Evolutionary conservation across 2,329 filamentous ascomycete species (phyloP).

Genomic region (Phialophora verrucosa): DNA sequence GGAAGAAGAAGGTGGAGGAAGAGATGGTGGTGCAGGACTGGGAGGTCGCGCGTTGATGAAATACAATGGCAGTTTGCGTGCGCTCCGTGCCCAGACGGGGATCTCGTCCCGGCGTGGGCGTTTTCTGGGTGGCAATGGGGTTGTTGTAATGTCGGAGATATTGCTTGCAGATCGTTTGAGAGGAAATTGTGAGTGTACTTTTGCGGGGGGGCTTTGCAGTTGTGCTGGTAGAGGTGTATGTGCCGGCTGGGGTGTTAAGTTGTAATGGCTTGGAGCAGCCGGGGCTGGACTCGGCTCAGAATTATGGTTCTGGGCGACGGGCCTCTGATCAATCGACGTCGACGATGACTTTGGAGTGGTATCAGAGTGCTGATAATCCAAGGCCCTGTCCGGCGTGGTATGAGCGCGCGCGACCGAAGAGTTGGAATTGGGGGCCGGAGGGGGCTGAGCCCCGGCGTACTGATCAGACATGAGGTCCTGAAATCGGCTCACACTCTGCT

Average conservation of each 20-base stretch:
- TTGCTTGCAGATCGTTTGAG: conserved; percentile 39
- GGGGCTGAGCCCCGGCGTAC: conserved; percentile 17
- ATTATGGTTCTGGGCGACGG: conserved; percentile 24
- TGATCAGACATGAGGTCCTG: conserved; percentile 25
- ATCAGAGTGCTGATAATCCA: conserved; percentile 26
- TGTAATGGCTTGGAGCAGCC: conserved; percentile 10
- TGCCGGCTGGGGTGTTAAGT: conserved; percentile 31
- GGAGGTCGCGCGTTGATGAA: conserved; percentile 28
- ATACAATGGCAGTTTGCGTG: conserved; percentile 42
- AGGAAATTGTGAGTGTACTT: conserved; percentile 16
- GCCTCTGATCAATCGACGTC: conserved; percentile 28
- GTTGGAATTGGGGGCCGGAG: conserved; percentile 8
- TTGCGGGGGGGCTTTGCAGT: conserved; percentile 26
- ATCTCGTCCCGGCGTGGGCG: conserved; percentile 59
- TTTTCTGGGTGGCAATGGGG: conserved; percentile 53
- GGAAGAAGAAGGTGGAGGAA: conserved; percentile 29
- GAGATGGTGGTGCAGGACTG: conserved; percentile 6
- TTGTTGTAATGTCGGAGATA: conserved; percentile 35
- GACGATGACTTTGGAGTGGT: conserved; percentile 30
- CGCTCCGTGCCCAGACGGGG: conserved; percentile 58
- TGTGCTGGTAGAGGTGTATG: conserved; percentile 29
- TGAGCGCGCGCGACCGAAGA: conserved; percentile 17
- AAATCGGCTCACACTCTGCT: conserved; percentile 25
- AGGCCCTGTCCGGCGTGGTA: conserved; percentile 25
- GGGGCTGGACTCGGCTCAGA: conserved; percentile 28